Evolutionary conservation across 768 basidiomycete species (phyloP).

Genomic region (Tricholoma matsutake): DNA sequence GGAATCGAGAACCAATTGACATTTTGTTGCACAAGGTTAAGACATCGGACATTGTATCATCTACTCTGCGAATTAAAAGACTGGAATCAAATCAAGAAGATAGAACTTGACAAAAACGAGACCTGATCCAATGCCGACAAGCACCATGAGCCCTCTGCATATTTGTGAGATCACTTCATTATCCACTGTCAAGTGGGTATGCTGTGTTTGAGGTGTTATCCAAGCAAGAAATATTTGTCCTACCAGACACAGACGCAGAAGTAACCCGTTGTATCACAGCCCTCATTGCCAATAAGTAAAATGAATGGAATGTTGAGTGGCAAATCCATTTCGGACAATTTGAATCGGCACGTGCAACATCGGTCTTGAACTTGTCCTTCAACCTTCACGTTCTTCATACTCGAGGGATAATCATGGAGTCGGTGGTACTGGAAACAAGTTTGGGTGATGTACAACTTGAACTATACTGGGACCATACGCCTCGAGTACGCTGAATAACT

Average conservation of each 20-base stretch:
- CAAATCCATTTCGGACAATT: background rate
- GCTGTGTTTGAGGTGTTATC: background rate
- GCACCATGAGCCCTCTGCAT: constrained; percentile 81
- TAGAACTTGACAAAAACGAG: constrained; percentile 20
- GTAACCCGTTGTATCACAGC: constrained; percentile 84
- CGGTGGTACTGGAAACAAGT: constrained; percentile 78
- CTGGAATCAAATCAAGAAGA: background rate
- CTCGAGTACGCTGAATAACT: constrained; percentile 46
- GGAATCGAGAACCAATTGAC: constrained; percentile 34
- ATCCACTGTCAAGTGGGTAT: constrained; percentile 55
- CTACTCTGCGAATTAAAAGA: constrained; percentile 40
- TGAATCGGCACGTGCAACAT: too few species aligned
- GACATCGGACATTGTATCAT: constrained; percentile 78
- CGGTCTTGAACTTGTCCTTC: too few species aligned
- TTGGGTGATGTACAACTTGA: constrained; percentile 88
- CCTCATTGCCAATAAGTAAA: constrained; percentile 49
- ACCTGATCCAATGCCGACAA: constrained; percentile 88
- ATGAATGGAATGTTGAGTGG: too few species aligned
- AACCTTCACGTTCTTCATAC: too few species aligned
- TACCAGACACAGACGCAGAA: constrained; percentile 83
- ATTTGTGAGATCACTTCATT: constrained; percentile 78
- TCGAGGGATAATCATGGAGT: constrained; percentile 35
- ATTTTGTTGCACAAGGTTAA: constrained; percentile 79
- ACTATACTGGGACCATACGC: constrained; percentile 91
- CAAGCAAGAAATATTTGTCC: constrained; percentile 8